phyloP scores from a whole-genome alignment of 805 yeast species.

The Allodekkera sacchari region DNA sequence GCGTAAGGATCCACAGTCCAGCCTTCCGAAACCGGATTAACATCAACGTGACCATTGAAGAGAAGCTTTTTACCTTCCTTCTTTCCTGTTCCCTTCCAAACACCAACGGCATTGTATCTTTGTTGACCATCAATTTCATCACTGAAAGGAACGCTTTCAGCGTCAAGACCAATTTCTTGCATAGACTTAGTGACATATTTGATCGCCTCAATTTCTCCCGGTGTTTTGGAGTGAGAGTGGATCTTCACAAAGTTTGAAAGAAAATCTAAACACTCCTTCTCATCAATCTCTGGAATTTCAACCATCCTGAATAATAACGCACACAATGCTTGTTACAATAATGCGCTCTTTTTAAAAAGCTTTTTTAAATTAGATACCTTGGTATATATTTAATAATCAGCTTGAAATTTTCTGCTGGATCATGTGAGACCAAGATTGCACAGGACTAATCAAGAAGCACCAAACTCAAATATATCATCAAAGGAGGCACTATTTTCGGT shows the following conservation, averaged over 20 bases:
- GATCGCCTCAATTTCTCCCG: constrained; percentile 21
- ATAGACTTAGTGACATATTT: constrained; percentile 21
- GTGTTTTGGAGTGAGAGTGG: constrained; percentile 21
- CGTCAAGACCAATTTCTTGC: constrained; percentile 18
- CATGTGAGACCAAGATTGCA: too few species aligned
- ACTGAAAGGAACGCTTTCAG: constrained; percentile 14
- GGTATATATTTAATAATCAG: too few species aligned
- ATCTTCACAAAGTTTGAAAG: constrained; percentile 23
- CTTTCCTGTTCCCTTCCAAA: constrained; percentile 21
- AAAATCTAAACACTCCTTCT: constrained; percentile 16
- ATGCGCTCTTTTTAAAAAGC: too few species aligned
- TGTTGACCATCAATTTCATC: constrained; percentile 19
- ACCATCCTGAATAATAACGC: constrained; percentile 3
- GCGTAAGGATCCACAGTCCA: constrained; percentile 26
- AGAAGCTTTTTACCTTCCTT: constrained; percentile 14
- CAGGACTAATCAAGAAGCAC: too few species aligned
- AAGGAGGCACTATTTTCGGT: too few species aligned
- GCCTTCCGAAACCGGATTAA: constrained; percentile 24
- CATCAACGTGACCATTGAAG: constrained; percentile 26
- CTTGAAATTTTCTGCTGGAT: too few species aligned
- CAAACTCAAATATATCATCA: too few species aligned
- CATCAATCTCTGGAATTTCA: constrained; percentile 16
- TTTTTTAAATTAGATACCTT: too few species aligned
- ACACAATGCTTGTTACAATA: too few species aligned
- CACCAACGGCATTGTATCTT: constrained; percentile 21